Evolutionary conservation across 257 asterid genomes (phyloP).

Genomic region (Jaltomata sinuosa): DNA sequence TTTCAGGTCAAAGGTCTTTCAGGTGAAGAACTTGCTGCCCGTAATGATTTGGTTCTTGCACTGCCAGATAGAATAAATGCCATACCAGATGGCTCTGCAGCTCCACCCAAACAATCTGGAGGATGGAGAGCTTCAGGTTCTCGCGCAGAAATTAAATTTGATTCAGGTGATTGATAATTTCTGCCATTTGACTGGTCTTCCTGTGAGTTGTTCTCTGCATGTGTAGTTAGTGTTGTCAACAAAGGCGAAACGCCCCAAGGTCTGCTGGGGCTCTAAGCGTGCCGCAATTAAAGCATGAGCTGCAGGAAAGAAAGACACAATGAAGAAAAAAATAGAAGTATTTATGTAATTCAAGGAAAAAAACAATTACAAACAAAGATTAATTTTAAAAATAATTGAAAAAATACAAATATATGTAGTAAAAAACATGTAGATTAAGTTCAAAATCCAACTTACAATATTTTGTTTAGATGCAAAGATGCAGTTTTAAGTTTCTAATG

Average conservation of each 20-base stretch:
- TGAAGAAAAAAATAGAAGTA: not conserved
- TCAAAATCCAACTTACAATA: not conserved
- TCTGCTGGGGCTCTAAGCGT: not conserved
- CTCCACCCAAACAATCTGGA: slow-evolving; percentile 80
- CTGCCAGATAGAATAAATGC: slow-evolving; percentile 87
- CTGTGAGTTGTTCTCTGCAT: not conserved
- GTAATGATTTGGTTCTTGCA: slow-evolving; percentile 88
- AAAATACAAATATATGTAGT: not conserved
- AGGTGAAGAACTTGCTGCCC: slow-evolving; percentile 74
- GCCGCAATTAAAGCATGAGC: not conserved
- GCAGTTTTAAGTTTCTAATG: not conserved
- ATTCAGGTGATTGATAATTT: slow-evolving; percentile 51
- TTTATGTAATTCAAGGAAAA: not conserved
- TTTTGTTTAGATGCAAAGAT: not conserved
- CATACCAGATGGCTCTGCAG: slow-evolving; percentile 89
- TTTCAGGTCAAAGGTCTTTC: slow-evolving; percentile 89
- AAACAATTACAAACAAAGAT: not conserved
- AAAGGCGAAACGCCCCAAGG: not conserved
- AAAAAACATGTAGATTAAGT: not conserved
- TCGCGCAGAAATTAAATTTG: slow-evolving; percentile 83
- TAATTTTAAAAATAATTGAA: not conserved
- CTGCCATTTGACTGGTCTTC: not conserved
- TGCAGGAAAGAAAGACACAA: not conserved
- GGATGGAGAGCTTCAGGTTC: slow-evolving; percentile 94
- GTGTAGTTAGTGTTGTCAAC: not conserved